Conservation (phyloP, 2,329 filamentous ascomycete genomes). For the Colletotrichum sansevieriae region DNA sequence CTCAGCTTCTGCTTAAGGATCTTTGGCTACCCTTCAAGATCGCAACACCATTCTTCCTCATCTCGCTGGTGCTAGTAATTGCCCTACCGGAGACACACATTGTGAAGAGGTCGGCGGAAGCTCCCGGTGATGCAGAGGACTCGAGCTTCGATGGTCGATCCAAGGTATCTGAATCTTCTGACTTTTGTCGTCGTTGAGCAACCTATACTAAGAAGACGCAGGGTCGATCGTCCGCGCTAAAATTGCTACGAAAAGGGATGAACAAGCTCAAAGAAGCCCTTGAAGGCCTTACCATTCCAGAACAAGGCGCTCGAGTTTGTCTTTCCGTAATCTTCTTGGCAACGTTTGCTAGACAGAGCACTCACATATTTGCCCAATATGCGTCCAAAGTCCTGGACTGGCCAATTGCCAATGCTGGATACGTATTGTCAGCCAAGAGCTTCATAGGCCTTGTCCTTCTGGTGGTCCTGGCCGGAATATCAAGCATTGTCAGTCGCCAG, state of each 20-base stretch:
- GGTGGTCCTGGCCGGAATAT: background rate
- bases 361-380: conserved; percentile 3
- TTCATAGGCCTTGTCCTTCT: background rate
- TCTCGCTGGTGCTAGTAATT: background rate
- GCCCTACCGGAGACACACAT: conserved; percentile 5
- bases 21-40: conserved; percentile 15
- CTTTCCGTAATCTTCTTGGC: background rate
- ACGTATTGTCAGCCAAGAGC: conserved; percentile 17
- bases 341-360: background rate
- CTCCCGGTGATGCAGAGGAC: no score
- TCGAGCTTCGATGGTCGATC: no score
- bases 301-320: background rate
- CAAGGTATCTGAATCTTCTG: background rate
- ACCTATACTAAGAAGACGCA: background rate
- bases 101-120: background rate
- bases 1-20: background rate
- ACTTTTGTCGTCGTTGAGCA: background rate
- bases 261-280: background rate
- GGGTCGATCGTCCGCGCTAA: background rate
- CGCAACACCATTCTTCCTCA: background rate
- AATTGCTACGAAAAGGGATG: background rate
- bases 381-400: conserved; percentile 16
- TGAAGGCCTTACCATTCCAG: background rate
- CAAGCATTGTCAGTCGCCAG: background rate
- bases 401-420: conserved; percentile 13